phyloP scores from a whole-genome alignment of 2,329 filamentous ascomycete genomes.

The Pseudopyrenochaeta lycopersici region DNA sequence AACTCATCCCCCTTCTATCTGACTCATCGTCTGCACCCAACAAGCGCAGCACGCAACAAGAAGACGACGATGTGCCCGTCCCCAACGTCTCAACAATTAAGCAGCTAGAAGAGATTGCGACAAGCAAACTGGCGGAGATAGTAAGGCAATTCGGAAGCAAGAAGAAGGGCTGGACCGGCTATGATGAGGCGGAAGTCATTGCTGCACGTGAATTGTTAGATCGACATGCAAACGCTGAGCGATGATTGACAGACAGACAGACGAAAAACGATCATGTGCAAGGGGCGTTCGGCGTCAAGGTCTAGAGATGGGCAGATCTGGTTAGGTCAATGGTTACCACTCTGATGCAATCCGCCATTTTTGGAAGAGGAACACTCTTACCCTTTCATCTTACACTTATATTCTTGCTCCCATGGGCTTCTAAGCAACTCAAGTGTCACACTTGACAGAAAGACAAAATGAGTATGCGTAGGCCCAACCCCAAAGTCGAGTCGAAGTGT shows the following conservation, averaged over 20 bases:
- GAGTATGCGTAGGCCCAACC: no score
- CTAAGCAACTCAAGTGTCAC: no score
- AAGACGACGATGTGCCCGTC: slow-evolving; percentile 55
- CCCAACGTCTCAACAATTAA: slow-evolving; percentile 69
- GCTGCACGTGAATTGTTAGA: slow-evolving; percentile 75
- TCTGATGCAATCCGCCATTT: neutral
- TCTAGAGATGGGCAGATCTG: neutral
- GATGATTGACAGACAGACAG: slow-evolving; percentile 10
- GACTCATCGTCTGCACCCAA: slow-evolving; percentile 29
- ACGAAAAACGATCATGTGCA: neutral
- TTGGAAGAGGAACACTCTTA: neutral
- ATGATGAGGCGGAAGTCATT: slow-evolving; percentile 74
- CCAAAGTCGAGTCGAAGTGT: neutral
- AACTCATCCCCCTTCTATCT: slow-evolving; percentile 44
- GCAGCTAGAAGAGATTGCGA: slow-evolving; percentile 76
- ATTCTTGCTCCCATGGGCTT: no score
- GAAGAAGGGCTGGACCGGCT: slow-evolving; percentile 76
- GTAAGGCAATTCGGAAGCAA: slow-evolving; percentile 68
- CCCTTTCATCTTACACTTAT: no score
- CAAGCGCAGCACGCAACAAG: slow-evolving; percentile 38
- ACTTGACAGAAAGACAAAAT: no score
- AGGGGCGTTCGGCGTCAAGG: slow-evolving; percentile 15
- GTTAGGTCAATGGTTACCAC: neutral
- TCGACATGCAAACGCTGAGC: slow-evolving; percentile 53
- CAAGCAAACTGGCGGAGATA: slow-evolving; percentile 78